Percentiles rank a stretch among this genome's conserved stretches.
Evolutionary conservation across 2,329 filamentous ascomycete species (phyloP).

Genomic region (Leptographium radiaticola): DNA sequence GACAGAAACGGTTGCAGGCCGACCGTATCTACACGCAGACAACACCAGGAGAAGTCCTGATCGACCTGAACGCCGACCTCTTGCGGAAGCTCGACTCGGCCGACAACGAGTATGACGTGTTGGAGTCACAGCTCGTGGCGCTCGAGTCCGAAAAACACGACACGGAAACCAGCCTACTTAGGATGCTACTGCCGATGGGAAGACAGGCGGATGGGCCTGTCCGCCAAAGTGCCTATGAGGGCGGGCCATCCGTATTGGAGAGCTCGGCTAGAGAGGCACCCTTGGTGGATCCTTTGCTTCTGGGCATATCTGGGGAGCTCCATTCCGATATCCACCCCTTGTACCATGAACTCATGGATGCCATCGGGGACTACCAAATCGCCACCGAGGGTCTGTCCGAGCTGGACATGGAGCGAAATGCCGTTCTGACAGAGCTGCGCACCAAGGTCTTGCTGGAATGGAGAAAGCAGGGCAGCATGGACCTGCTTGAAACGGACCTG

Average conservation of each 20-base stretch:
- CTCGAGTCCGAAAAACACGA: too few relatives aligned
- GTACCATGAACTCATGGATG: slow-evolving; percentile 29
- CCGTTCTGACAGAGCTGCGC: slow-evolving; percentile 24
- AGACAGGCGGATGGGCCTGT: too few relatives aligned
- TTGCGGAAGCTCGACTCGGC: too few relatives aligned
- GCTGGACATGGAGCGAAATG: slow-evolving; percentile 25
- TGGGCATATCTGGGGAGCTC: slow-evolving; percentile 16
- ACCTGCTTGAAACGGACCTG: slow-evolving; percentile 23
- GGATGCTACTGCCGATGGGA: too few relatives aligned
- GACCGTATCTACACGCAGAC: background rate
- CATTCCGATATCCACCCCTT: slow-evolving; percentile 29
- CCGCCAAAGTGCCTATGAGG: too few relatives aligned
- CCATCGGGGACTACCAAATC: slow-evolving; percentile 31
- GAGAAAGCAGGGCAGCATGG: slow-evolving; percentile 2
- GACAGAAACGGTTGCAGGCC: background rate
- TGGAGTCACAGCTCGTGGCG: too few relatives aligned
- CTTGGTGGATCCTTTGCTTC: slow-evolving; percentile 8
- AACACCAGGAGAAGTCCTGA: slow-evolving; percentile 3
- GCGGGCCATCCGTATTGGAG: too few relatives aligned
- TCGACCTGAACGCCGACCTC: too few relatives aligned
- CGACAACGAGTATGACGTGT: too few relatives aligned
- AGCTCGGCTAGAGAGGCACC: background rate
- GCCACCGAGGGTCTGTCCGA: slow-evolving; percentile 34
- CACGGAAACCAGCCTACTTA: too few relatives aligned
- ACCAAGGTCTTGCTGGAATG: slow-evolving; percentile 3